These are phyloP conservation scores for Inga leiocalycina DNA, from an alignment of 306 rosid genomes.

Conservation along the genomic window DNA sequence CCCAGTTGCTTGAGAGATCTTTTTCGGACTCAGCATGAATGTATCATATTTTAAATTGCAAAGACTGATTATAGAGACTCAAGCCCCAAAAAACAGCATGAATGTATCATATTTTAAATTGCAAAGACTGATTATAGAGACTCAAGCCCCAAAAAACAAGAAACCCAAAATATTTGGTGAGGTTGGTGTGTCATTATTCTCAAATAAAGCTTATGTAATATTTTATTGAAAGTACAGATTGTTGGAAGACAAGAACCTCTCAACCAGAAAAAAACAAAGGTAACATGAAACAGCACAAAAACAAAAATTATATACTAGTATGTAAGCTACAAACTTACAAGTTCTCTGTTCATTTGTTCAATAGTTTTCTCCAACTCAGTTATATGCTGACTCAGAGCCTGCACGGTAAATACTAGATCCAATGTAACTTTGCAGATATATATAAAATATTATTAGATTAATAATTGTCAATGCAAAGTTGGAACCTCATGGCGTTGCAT, in stretches of 20 bases:
- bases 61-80: background rate
- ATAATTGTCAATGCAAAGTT: constrained; percentile 20
- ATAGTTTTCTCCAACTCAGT: constrained; percentile 64
- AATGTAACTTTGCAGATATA: constrained; percentile 30
- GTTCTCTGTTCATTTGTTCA: constrained; percentile 70
- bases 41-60: background rate
- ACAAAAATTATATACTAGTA: background rate
- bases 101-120: background rate
- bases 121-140: background rate
- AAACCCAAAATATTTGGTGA: background rate
- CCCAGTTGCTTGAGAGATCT: constrained; percentile 1
- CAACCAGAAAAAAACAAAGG: background rate
- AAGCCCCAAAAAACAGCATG: background rate
- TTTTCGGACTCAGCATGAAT: background rate
- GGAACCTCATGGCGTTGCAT: constrained; percentile 91
- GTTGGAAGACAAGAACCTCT: background rate
- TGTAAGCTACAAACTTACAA: constrained; percentile 55
- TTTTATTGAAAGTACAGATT: background rate
- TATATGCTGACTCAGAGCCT: constrained; percentile 95
- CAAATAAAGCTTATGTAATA: constrained; percentile 4
- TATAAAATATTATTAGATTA: constrained; percentile 14
- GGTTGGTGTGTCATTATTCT: background rate
- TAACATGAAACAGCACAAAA: background rate
- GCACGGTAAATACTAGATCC: constrained; percentile 40
- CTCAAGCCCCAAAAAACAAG: background rate